phyloP scores from a whole-genome alignment of 2,329 filamentous ascomycete genomes.

The Ophidiomyces ophidiicola region DNA sequence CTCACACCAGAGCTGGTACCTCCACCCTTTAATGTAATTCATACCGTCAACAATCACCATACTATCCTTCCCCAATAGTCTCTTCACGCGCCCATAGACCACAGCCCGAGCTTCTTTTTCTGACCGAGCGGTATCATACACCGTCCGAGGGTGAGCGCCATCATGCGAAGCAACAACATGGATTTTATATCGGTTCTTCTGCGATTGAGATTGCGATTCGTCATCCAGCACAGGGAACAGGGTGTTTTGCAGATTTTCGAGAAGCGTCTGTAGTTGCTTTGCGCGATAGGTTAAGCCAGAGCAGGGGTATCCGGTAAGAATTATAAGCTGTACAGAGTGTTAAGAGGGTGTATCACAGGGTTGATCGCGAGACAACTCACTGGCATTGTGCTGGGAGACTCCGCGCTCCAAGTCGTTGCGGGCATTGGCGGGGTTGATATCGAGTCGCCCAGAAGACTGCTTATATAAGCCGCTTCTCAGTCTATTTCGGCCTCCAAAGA shows the following conservation, averaged over 20 bases:
- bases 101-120: slow-evolving; percentile 54
- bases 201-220: slow-evolving; percentile 13
- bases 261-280: slow-evolving; percentile 42
- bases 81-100: slow-evolving; percentile 50
- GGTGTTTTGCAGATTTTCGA: slow-evolving; percentile 38
- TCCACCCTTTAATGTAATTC: slow-evolving; percentile 58
- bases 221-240: slow-evolving; percentile 20
- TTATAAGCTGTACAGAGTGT: slow-evolving; percentile 39
- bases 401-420: too few species aligned
- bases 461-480: too few species aligned
- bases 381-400: slow-evolving; percentile 10
- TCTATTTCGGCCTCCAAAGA: too few species aligned
- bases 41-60: slow-evolving; percentile 53
- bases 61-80: slow-evolving; percentile 43
- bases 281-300: slow-evolving; percentile 52
- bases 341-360: neutral
- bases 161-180: slow-evolving; percentile 32
- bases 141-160: slow-evolving; percentile 33
- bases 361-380: neutral
- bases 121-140: slow-evolving; percentile 45
- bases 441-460: too few species aligned
- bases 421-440: too few species aligned
- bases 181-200: slow-evolving; percentile 36
- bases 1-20: slow-evolving; percentile 56
- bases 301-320: slow-evolving; percentile 51